phyloP scores from a whole-genome alignment of 257 asterid genomes.

The Henckelia pumila region DNA sequence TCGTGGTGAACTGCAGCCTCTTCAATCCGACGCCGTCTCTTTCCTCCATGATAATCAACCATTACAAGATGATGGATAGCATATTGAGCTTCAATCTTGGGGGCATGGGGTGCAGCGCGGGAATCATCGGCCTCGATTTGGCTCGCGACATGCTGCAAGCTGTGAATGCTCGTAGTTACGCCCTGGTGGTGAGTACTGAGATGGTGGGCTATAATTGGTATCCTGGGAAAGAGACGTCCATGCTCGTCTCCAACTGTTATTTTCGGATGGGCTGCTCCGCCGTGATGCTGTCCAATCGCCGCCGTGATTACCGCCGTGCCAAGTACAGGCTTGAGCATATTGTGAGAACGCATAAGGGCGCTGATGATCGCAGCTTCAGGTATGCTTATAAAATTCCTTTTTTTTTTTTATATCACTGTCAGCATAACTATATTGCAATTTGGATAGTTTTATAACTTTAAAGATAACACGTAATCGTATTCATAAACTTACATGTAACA shows the following conservation, averaged over 20 bases:
- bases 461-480: too few species aligned
- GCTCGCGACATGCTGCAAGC: conserved; percentile 88
- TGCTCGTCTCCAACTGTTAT: conserved; percentile 87
- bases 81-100: conserved; percentile 82
- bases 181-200: conserved; percentile 85
- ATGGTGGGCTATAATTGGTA: conserved; percentile 95
- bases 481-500: too few species aligned
- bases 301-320: conserved; percentile 71
- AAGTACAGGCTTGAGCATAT: conserved; percentile 84
- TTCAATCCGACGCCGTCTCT: conserved; percentile 97
- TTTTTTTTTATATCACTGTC: too few species aligned
- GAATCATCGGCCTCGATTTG: conserved; percentile 70
- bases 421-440: too few species aligned
- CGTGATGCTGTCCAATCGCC: conserved; percentile 77
- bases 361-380: conserved; percentile 91
- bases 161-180: conserved; percentile 76
- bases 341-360: conserved; percentile 90
- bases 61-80: conserved; percentile 83
- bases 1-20: conserved; percentile 87
- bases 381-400: conserved; percentile 12
- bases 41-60: conserved; percentile 92
- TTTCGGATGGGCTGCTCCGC: conserved; percentile 99
- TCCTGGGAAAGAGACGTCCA: conserved; percentile 76
- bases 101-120: conserved; percentile 97
- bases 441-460: too few species aligned